Percentiles rank a stretch among this genome's conserved stretches.
These are phyloP conservation scores for Alternaria hordeiaustralica DNA, from an alignment of 2,329 filamentous ascomycete species.

Conservation along the genomic window DNA sequence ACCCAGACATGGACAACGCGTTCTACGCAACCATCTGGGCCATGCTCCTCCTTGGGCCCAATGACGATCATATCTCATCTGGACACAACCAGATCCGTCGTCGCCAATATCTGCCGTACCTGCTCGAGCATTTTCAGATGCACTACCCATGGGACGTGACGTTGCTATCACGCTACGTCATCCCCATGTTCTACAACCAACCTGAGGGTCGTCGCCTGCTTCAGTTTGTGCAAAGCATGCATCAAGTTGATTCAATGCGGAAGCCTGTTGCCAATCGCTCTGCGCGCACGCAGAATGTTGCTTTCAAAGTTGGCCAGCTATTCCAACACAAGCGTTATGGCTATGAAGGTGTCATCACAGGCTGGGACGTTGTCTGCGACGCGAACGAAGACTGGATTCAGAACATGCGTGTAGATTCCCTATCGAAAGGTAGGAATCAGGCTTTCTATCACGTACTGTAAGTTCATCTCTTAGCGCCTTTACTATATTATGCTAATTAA, in stretches of 20 bases:
- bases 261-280: conserved; percentile 46
- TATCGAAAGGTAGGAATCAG: conserved; percentile 67
- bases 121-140: conserved; percentile 69
- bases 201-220: conserved; percentile 62
- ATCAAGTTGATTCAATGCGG: conserved; percentile 62
- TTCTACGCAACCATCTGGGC: conserved; percentile 80
- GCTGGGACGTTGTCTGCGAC: conserved; percentile 75
- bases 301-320: conserved; percentile 71
- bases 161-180: conserved; percentile 71
- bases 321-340: conserved; percentile 82
- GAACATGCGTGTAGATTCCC: conserved; percentile 66
- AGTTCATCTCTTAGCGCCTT: conserved; percentile 53
- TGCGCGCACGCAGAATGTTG: conserved; percentile 22
- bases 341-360: conserved; percentile 82
- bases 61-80: conserved; percentile 31
- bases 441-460: conserved; percentile 89
- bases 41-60: conserved; percentile 51
- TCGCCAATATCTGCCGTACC: conserved; percentile 67
- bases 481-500: not conserved
- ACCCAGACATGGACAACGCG: conserved; percentile 63
- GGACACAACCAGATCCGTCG: conserved; percentile 42
- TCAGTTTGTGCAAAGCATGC: conserved; percentile 62
- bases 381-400: conserved; percentile 68
- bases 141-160: conserved; percentile 75
- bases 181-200: conserved; percentile 63